These are phyloP conservation scores for Colletotrichum sp. DNA, from an alignment of 2,329 filamentous ascomycete species.

Conservation along the genomic window DNA sequence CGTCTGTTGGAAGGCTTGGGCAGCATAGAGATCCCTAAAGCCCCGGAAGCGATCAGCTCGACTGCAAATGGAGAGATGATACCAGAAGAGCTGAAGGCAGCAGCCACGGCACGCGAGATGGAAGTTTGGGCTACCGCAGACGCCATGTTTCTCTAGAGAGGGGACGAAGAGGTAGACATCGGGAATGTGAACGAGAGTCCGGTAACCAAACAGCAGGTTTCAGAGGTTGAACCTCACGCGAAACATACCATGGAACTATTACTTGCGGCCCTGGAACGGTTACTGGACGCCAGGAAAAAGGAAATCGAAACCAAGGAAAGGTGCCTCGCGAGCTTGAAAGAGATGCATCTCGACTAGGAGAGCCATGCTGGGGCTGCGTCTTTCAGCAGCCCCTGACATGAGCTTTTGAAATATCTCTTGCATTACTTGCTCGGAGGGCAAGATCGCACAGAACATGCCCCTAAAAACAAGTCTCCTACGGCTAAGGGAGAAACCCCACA, in stretches of 20 bases:
- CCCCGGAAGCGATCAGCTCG: neutral
- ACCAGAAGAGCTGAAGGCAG: neutral
- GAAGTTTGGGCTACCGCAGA: conserved; percentile 50
- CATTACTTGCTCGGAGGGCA: neutral
- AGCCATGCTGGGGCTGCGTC: neutral
- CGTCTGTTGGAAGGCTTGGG: conserved; percentile 74
- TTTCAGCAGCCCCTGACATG: neutral
- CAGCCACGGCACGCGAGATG: neutral
- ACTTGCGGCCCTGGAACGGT: neutral
- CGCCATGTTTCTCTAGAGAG: conserved; percentile 39
- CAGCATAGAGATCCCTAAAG: conserved; percentile 45
- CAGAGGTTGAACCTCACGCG: neutral
- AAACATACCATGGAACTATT: neutral
- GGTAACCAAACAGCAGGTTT: neutral
- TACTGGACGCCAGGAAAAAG: neutral
- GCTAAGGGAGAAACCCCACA: neutral
- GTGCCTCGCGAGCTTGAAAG: neutral
- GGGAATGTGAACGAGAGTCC: neutral
- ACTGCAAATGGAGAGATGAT: neutral
- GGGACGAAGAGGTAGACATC: neutral
- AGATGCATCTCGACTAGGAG: neutral
- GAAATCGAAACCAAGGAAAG: neutral
- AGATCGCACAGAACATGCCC: neutral
- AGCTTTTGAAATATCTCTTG: neutral
- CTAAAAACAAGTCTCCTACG: neutral